phyloP scores from a whole-genome alignment of 441 rosid genomes.

The Isatis lusitanica region DNA sequence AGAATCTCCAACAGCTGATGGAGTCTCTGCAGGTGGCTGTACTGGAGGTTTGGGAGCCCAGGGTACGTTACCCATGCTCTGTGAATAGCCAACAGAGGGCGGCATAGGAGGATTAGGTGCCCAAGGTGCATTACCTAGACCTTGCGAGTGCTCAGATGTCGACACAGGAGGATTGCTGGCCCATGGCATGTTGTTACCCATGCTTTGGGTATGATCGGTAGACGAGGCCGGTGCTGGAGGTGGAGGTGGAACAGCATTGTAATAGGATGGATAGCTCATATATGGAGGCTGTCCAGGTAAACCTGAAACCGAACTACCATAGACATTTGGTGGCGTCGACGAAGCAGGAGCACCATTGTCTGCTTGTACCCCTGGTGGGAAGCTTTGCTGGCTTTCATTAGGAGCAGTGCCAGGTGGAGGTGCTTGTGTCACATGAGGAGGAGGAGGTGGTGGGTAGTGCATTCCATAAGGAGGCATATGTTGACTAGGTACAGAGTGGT shows the following conservation, averaged over 20 bases:
- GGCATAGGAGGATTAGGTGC: slow-evolving; percentile 38
- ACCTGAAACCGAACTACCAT: slow-evolving; percentile 48
- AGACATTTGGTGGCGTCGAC: slow-evolving; percentile 48
- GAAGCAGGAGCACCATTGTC: slow-evolving; percentile 58
- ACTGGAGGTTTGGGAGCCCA: slow-evolving; percentile 71
- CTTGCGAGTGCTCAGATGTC: slow-evolving; percentile 40
- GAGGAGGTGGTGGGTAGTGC: slow-evolving; percentile 63
- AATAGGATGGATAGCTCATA: slow-evolving; percentile 72
- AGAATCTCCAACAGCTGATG: slow-evolving; percentile 66
- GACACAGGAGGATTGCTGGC: slow-evolving; percentile 62
- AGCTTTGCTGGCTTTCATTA: slow-evolving; percentile 69
- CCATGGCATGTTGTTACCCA: slow-evolving; percentile 68
- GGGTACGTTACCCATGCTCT: slow-evolving; percentile 61
- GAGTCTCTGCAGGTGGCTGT: slow-evolving; percentile 65
- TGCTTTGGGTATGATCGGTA: slow-evolving; percentile 54
- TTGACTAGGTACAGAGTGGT: slow-evolving; percentile 78
- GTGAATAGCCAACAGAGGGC: slow-evolving; percentile 54
- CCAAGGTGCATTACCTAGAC: slow-evolving; percentile 35
- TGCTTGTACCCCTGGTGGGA: slow-evolving; percentile 88
- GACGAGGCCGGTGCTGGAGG: slow-evolving; percentile 54
- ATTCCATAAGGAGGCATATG: slow-evolving; percentile 81
- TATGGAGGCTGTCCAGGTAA: slow-evolving; percentile 63
- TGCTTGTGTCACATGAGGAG: slow-evolving; percentile 50
- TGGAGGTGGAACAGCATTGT: slow-evolving; percentile 70
- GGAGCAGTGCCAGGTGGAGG: slow-evolving; percentile 74